A percentile compares a stretch with the other conserved stretches of the same genome.
Evolutionary conservation across 1,284 basidiomycete genomes (phyloP).

Genomic region (Ustilago crameri): DNA sequence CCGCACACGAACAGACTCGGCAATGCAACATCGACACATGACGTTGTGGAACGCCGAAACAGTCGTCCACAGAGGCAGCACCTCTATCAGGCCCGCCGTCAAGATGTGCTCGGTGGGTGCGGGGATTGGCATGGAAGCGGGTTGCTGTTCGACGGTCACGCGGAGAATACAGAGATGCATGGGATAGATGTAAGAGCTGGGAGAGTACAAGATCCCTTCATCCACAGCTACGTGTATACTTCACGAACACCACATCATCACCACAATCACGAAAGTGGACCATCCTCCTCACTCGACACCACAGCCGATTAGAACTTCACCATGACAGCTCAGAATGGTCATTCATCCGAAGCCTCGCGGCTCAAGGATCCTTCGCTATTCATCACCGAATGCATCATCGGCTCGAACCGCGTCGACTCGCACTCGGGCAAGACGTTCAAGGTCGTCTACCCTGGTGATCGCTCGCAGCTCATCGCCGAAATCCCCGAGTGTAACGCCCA

Average conservation of each 20-base stretch:
- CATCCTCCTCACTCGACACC: neutral
- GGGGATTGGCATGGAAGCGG: no score
- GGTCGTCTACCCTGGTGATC: slow-evolving; percentile 32
- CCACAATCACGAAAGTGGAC: no score
- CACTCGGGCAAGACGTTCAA: slow-evolving; percentile 29
- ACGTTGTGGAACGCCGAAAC: slow-evolving; percentile 1
- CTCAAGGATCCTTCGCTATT: slow-evolving; percentile 40
- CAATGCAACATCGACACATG: neutral
- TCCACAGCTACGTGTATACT: no score
- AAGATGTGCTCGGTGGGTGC: no score
- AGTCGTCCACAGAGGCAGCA: no score
- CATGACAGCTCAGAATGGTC: slow-evolving; percentile 20
- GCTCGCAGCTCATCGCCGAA: slow-evolving; percentile 11
- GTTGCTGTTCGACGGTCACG: no score
- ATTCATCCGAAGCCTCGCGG: slow-evolving; percentile 16
- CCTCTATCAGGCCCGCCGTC: no score
- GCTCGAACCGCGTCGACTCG: slow-evolving; percentile 21
- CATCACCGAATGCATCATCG: slow-evolving; percentile 30
- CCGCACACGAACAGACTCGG: slow-evolving; percentile 2
- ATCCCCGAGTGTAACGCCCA: slow-evolving; percentile 34
- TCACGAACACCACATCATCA: no score
- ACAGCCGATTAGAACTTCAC: neutral
- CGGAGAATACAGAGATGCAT: no score
- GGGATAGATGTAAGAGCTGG: no score
- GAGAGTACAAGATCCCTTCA: no score